Base-by-base conservation (phyloP, 345 rosid genomes). In the Acer saccharum region DNA sequence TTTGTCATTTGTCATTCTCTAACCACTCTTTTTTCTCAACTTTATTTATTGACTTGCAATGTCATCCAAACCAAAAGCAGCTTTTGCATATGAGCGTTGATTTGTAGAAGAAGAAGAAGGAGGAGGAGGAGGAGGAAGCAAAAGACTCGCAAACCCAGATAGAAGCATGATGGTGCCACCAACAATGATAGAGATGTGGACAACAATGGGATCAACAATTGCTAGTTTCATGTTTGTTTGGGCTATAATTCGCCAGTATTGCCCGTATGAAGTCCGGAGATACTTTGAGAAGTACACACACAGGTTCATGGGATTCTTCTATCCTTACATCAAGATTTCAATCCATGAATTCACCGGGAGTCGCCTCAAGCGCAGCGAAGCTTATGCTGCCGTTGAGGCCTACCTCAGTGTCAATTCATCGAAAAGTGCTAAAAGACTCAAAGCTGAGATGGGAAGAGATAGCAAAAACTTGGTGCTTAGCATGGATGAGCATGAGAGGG, bases 221-320 rank as follows among this genome's bases (percentile, higher is more conserved):
- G 92, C 90, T 23, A 88, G 90, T 76, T 60, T 87, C 78, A 86
- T 87, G 90, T 91, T 89, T 87, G 3, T 83, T 2, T 89, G 88
- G 89, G 91, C 91, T 3, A 79, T 91, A 12, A 2, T 88, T 64
- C 69, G 71, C 20, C 90, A 88, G 20, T 91, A 85, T 66, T 89
- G 89, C 81, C 95, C 95, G 0, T 84, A 85, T 71, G 88, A 88
- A 71, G 73, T 89, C 41, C 84, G 89, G 1, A 77, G 84, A 11
- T 79, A 71, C 83, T 41, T 89, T 2, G 88, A 83, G 75, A 88
- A 81, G 62, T 71, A 84, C 27, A 74, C 85, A 0, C 81, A 81
- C 65, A 64, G 79, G 64, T 46, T 86, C 79, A 66, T 66, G 82
- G 41, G 78, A 58, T 81, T 76, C 63, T 75, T 79, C 78, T 78